A percentile compares a stretch with the other conserved stretches of the same genome.
Evolutionary conservation across 129 eudicot genomes (phyloP).

Genomic region (Lonicera japonica): DNA sequence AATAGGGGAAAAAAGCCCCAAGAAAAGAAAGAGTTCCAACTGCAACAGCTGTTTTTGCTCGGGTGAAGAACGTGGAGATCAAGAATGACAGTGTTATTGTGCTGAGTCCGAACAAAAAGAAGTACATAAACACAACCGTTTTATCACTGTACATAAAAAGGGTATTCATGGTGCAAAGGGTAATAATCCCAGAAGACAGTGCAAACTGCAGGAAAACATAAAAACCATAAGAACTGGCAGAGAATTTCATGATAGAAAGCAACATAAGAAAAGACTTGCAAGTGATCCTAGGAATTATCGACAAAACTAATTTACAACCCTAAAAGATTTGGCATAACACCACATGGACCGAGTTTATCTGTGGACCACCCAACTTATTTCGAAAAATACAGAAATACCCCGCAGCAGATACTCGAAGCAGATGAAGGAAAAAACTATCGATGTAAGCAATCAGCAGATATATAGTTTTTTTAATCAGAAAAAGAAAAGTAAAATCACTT

Average conservation of each 20-base stretch:
- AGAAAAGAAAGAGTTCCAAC: slow-evolving; percentile 97
- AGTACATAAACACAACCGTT: slow-evolving; percentile 85
- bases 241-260: background rate
- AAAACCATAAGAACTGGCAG: background rate
- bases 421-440: background rate
- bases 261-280: background rate
- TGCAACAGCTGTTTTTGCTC: slow-evolving; percentile 99
- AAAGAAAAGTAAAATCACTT: too few relatives aligned
- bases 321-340: background rate
- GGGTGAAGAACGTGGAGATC: slow-evolving; percentile 87
- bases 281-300: background rate
- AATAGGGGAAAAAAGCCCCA: slow-evolving; percentile 96
- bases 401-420: background rate
- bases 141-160: slow-evolving; percentile 94
- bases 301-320: background rate
- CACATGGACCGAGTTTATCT: background rate
- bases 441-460: background rate
- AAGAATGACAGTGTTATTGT: slow-evolving; percentile 82
- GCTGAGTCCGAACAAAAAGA: slow-evolving; percentile 92
- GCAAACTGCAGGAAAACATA: slow-evolving; percentile 69
- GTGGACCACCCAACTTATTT: background rate
- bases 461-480: too few relatives aligned
- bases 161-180: slow-evolving; percentile 82
- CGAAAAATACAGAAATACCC: background rate
- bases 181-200: slow-evolving; percentile 72